These are phyloP conservation scores for Flueggea neowawraea DNA, from an alignment of 441 rosid genomes.

Conservation along the genomic window DNA sequence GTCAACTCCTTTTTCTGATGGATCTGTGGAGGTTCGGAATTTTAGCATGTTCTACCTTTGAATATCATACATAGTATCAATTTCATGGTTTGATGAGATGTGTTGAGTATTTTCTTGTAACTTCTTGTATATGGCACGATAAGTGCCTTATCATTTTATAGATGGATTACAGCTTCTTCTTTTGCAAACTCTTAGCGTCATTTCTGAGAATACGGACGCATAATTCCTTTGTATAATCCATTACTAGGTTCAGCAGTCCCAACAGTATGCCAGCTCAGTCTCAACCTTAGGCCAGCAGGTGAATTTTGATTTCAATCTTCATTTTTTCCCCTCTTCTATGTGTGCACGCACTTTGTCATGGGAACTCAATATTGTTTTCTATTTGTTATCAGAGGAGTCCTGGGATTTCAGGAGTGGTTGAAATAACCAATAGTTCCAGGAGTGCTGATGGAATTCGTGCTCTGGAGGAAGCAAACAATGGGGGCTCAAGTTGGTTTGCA, in stretches of 20 bases:
- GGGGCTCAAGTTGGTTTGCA: constrained; percentile 31
- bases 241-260: constrained; percentile 37
- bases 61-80: background rate
- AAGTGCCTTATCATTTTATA: background rate
- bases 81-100: background rate
- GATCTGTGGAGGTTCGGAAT: constrained; percentile 44
- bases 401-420: constrained; percentile 24
- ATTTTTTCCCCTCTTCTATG: background rate
- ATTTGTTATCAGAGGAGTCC: constrained; percentile 39
- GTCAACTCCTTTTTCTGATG: constrained; percentile 41
- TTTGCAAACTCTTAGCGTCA: background rate
- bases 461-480: constrained; percentile 23
- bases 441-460: constrained; percentile 21
- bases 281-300: constrained; percentile 37
- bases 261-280: constrained; percentile 21
- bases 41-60: constrained; percentile 1
- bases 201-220: constrained; percentile 2
- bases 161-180: background rate
- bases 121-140: background rate
- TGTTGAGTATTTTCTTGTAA: background rate
- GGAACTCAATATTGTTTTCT: constrained; percentile 3
- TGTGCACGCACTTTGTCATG: background rate
- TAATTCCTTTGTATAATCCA: constrained; percentile 2
- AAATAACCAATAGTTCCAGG: constrained; percentile 25
- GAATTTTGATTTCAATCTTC: constrained; percentile 1